These are phyloP conservation scores for Pinus taeda DNA, from an alignment of 75 land plant species.

Conservation along the genomic window DNA sequence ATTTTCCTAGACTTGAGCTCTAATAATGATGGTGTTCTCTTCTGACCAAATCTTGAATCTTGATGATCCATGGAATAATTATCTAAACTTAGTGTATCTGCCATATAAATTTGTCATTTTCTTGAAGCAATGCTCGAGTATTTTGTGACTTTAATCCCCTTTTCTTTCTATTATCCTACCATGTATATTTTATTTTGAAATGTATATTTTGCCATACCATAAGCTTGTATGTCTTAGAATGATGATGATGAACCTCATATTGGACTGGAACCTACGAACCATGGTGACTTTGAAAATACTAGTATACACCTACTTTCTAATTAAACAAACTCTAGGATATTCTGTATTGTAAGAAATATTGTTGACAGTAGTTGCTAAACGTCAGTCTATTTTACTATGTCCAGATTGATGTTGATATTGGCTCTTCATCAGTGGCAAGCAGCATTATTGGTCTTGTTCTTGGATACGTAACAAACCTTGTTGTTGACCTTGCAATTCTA, in stretches of 20 bases:
- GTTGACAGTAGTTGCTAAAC: background rate
- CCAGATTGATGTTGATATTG: conserved; percentile 97
- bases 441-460: conserved; percentile 83
- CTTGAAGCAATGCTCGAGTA: no score
- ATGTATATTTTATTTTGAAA: background rate
- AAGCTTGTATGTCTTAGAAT: background rate
- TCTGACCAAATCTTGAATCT: no score
- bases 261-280: background rate
- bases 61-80: no score
- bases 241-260: no score
- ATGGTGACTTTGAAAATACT: background rate
- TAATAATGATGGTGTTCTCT: no score
- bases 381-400: conserved; percentile 3
- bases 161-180: no score
- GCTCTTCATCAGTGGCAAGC: conserved; percentile 95
- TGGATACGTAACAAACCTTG: conserved; percentile 87
- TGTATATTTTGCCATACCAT: background rate
- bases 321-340: background rate
- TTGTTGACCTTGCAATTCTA: conserved; percentile 86
- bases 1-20: no score
- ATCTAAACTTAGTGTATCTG: no score
- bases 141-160: no score
- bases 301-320: background rate
- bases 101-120: no score
- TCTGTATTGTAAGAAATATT: background rate